Percentiles rank a stretch among this genome's conserved stretches.
These are phyloP conservation scores for Fomitopsis schrenkii DNA, from an alignment of 1,284 basidiomycete species.

Conservation along the genomic window DNA sequence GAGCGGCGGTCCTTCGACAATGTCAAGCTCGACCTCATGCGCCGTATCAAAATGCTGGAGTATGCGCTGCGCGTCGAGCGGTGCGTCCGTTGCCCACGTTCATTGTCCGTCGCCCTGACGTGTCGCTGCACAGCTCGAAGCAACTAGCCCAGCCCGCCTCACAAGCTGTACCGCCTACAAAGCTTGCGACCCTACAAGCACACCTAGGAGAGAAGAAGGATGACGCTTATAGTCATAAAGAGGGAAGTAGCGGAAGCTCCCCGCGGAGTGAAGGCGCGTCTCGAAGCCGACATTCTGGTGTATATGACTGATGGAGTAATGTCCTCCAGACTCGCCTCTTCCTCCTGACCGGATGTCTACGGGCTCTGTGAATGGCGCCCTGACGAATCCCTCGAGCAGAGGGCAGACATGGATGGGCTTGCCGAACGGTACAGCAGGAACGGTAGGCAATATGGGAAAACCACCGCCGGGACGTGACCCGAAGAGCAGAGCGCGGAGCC, in stretches of 20 bases:
- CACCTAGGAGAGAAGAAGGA: constrained; percentile 58
- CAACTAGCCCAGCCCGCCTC: constrained; percentile 60
- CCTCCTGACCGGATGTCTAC: constrained; percentile 58
- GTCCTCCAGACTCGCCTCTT: constrained; percentile 60
- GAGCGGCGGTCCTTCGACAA: constrained; percentile 96
- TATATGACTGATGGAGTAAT: background rate
- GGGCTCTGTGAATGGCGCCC: constrained; percentile 46
- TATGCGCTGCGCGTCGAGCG: constrained; percentile 93
- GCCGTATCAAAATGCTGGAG: constrained; percentile 99
- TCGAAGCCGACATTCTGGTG: constrained; percentile 7
- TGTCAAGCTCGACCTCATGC: constrained; percentile 91
- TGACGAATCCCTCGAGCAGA: constrained; percentile 40
- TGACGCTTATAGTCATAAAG: constrained; percentile 64
- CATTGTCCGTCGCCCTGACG: constrained; percentile 23
- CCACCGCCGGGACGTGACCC: constrained; percentile 81
- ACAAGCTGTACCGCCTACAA: constrained; percentile 52
- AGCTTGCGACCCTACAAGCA: constrained; percentile 54
- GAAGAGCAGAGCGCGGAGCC: constrained; percentile 89
- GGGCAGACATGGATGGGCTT: constrained; percentile 48
- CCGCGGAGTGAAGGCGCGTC: constrained; percentile 74
- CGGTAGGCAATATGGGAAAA: constrained; percentile 56
- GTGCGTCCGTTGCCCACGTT: constrained; percentile 42
- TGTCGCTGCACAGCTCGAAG: constrained; percentile 61
- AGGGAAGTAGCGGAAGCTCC: constrained; percentile 73
- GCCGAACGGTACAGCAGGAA: constrained; percentile 39